These are phyloP conservation scores for Suhomyces yuchorum DNA, from an alignment of 1,139 yeast genomes.

Conservation along the genomic window DNA sequence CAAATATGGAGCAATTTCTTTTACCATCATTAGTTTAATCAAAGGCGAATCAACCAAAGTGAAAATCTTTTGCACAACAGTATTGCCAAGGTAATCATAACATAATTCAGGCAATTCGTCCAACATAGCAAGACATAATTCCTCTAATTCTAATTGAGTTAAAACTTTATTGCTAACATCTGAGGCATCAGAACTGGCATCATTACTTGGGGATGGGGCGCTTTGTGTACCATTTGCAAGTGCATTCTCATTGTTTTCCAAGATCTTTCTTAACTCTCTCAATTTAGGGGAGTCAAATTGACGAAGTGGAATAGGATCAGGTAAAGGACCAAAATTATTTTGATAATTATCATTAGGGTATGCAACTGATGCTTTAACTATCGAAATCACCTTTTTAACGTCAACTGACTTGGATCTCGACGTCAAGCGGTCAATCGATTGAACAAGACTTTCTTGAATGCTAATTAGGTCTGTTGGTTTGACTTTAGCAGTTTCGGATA, in stretches of 20 bases:
- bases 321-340: conserved; percentile 66
- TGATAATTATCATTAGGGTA: conserved; percentile 41
- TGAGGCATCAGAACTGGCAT: conserved; percentile 14
- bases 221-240: conserved; percentile 11
- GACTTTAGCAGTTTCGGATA: conserved; percentile 11
- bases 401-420: conserved; percentile 25
- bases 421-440: conserved; percentile 22
- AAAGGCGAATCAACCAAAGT: conserved; percentile 66
- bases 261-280: conserved; percentile 55
- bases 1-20: conserved; percentile 74
- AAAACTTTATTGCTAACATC: conserved; percentile 19
- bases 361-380: conserved; percentile 34
- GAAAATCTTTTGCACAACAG: conserved; percentile 90
- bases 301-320: conserved; percentile 62
- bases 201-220: conserved; percentile 7
- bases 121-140: conserved; percentile 79
- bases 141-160: conserved; percentile 67
- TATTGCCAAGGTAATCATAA: conserved; percentile 92
- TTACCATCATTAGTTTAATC: conserved; percentile 79
- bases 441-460: conserved; percentile 29
- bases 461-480: conserved; percentile 29
- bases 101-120: conserved; percentile 90
- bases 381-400: conserved; percentile 33
- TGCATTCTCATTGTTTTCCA: conserved; percentile 46
- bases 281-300: conserved; percentile 88